phyloP scores from a whole-genome alignment of 2,329 filamentous ascomycete species.

The Penicillium sp. region DNA sequence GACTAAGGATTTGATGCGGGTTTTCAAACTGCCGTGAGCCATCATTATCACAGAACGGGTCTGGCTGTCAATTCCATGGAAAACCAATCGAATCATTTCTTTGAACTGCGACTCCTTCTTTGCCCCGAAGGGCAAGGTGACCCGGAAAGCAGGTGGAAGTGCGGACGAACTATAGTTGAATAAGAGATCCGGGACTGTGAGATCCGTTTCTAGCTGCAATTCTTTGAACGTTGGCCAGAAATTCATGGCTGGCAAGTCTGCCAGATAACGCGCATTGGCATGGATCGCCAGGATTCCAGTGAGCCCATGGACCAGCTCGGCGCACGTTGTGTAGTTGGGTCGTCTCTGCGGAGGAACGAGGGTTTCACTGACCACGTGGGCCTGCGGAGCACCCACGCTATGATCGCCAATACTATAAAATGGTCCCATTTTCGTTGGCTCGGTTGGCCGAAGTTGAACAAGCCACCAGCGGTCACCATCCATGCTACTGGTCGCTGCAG shows the following conservation, averaged over 20 bases:
- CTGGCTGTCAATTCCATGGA: constrained; percentile 37
- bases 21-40: constrained; percentile 35
- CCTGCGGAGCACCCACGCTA: constrained; percentile 22
- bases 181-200: constrained; percentile 37
- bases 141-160: constrained; percentile 32
- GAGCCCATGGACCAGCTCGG: constrained; percentile 36
- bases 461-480: constrained; percentile 78
- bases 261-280: constrained; percentile 36
- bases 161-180: constrained; percentile 33
- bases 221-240: constrained; percentile 32
- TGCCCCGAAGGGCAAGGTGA: constrained; percentile 27
- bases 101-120: constrained; percentile 31
- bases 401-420: constrained; percentile 11
- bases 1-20: constrained; percentile 26
- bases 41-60: constrained; percentile 35
- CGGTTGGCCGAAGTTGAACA: constrained; percentile 41
- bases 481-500: constrained; percentile 68
- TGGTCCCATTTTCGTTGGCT: constrained; percentile 9
- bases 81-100: constrained; percentile 38
- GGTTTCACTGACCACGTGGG: constrained; percentile 31
- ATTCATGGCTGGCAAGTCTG: constrained; percentile 28
- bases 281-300: constrained; percentile 39
- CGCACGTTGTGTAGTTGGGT: constrained; percentile 30
- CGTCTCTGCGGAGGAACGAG: constrained; percentile 22
- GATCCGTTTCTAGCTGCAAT: constrained; percentile 29